These are phyloP conservation scores for Saccharomycopsis oosterbeekiorum DNA, from an alignment of 805 yeast genomes.

Conservation along the genomic window DNA sequence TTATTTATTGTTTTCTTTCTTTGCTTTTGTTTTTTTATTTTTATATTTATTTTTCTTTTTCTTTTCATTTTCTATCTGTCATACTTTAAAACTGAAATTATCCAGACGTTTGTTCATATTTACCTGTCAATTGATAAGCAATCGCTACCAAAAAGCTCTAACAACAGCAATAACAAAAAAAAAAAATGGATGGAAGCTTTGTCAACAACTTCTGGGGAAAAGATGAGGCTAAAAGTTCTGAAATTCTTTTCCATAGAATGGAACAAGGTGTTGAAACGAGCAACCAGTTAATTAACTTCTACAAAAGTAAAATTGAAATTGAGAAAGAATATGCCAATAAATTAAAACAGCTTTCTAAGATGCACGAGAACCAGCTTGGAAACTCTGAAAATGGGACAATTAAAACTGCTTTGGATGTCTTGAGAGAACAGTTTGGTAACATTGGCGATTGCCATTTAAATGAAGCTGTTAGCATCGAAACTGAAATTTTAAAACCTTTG, in stretches of 20 bases:
- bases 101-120: too few species aligned
- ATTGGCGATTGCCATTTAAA: constrained; percentile 48
- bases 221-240: constrained; percentile 48
- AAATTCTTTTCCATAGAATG: constrained; percentile 44
- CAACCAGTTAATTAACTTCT: constrained; percentile 38
- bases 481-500: constrained; percentile 44
- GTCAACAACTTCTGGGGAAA: constrained; percentile 29
- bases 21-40: too few species aligned
- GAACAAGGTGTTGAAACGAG: constrained; percentile 50
- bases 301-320: constrained; percentile 45
- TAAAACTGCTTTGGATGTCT: constrained; percentile 46
- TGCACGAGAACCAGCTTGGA: constrained; percentile 31
- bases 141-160: not conserved
- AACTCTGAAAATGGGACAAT: constrained; percentile 50
- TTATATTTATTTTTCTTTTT: too few species aligned
- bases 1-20: not conserved
- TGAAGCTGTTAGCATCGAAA: constrained; percentile 39
- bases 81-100: not conserved
- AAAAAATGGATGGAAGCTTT: constrained; percentile 10
- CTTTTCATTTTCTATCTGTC: not conserved
- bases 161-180: not conserved
- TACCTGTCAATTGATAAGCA: too few species aligned
- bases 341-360: constrained; percentile 41
- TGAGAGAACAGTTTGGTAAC: constrained; percentile 48
- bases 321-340: constrained; percentile 66